Base-by-base conservation (phyloP, 1,284 basidiomycete species). In the Butyriboletus regius region DNA sequence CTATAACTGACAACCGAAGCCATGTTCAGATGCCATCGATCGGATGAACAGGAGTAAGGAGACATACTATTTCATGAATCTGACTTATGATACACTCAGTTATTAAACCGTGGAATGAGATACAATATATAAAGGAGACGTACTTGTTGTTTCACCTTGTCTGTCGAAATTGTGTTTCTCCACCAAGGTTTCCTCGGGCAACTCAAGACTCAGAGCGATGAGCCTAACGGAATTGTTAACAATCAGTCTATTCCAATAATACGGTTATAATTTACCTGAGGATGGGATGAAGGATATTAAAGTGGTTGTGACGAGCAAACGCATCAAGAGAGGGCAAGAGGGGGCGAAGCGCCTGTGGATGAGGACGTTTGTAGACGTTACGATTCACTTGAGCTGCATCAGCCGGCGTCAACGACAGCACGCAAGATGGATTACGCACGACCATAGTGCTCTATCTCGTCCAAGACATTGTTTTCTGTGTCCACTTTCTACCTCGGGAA, bases 371-470 rank as follows among this genome's bases (percentile, higher is more conserved):
- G 6, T 55, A 68, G 17, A 78, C 62, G 40, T 74, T 60, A 24
- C 69, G 69, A 53, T 78, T 70, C 36, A 76, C 78, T 79, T 46
- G 40, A 17, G 31, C 13, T 10, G 3, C 10, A 18, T 45, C 38
- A 43, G 26, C 17, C 9, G 28, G 20, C 33, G 15, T 51, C 9
- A n/a, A 18, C 15, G 15, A 31, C 24, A 8, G 8, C 22, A 15
- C 13, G 31, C 18, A 15, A 15, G 3, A 40, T n/a, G 36, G 10
- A 20, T 17, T 4, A 61, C 72, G 24, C 52, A 79, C 78, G 66
- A 50, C 72, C 75, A 55, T 81, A 82, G 36, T 75, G 70, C 47
- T 81, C 77, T 15, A 81, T 64, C 56, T 80, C 74, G 57, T 83
- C 81, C 2, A 59, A 71, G n/a, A 82, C 75, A 7, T 77, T 76